phyloP scores from a whole-genome alignment of 1,139 yeast genomes.

The Magnusiomyces magnusii region DNA sequence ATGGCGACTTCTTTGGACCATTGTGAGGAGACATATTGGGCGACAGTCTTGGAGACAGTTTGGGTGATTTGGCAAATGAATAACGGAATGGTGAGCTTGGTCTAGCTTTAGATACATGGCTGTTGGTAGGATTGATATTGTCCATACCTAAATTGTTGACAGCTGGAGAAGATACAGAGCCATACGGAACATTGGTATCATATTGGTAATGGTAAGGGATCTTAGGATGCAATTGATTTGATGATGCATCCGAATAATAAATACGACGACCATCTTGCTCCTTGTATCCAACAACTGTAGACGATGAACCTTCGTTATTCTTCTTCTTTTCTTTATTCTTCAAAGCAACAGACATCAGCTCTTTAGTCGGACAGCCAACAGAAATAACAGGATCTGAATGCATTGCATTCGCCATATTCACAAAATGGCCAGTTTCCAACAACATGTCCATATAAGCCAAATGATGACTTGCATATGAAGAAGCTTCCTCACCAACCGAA shows the following conservation, averaged over 20 bases:
- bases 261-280: background rate
- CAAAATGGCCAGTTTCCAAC: background rate
- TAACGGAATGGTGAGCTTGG: background rate
- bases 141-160: background rate
- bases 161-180: background rate
- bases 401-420: background rate
- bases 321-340: too few species aligned
- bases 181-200: background rate
- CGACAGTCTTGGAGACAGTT: background rate
- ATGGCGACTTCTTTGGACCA: background rate
- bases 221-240: background rate
- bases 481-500: conserved; percentile 18
- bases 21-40: background rate
- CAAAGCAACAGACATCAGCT: background rate
- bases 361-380: background rate
- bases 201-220: background rate
- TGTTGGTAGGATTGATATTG: background rate
- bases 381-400: background rate
- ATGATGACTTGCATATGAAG: conserved; percentile 5
- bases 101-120: background rate
- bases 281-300: background rate
- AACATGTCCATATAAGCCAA: conserved; percentile 14
- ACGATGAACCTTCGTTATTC: too few species aligned
- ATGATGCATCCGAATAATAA: background rate
- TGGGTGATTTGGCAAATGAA: background rate